Base-by-base conservation (phyloP, 1,284 basidiomycete genomes). In the Violaceomyces palustris region DNA sequence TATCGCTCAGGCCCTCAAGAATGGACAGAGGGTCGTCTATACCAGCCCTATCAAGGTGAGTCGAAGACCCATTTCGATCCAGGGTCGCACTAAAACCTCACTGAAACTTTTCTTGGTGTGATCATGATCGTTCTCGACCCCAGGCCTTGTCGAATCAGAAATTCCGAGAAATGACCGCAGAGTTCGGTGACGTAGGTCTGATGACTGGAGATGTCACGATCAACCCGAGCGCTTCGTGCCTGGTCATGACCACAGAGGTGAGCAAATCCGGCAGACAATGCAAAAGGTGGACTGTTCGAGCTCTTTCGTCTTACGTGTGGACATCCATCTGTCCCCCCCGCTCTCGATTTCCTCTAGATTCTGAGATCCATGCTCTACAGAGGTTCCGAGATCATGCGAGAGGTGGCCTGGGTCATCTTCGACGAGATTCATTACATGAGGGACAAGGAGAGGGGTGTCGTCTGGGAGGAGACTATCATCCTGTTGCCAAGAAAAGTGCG, bases 151-250 rank as follows among this genome's bases (percentile, higher is more conserved):
- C 90, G 67, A 97, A 98, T 74, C 93, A 98, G 75, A 98, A 98
- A 77, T 99, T 94, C 75, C 85, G 94, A 72, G 94, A 99, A 75
- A 88, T 99, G 83, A 78, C 88, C 26, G 91, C 88, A 38, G 88
- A 91, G 66, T 99, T 99, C 74, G 87, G 89, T 19, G 93, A 98
- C 69, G 94, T 98, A 35, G 94, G 94, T 15, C 80, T 99, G 22
- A 98, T 99, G 94, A 99, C 94, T 1, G 92, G 94, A 72, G 94
- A 99, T 77, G 91, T 98, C n/a, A 98, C 94, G 0, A 97, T 98
- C 74, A 98, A 98, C 73, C 93, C 93, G 2, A 86, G 86, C 3
- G 94, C 94, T 6, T 89, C 88, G 34, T 98, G 94, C 78, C 77
- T 99, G 35, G 93, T 99, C 40, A 98, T 99, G 94, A 98, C 94